A percentile compares a stretch with the other conserved stretches of the same genome.
Evolutionary conservation across 345 rosid genomes (phyloP).

Genomic region (Kernera saxatilis): DNA sequence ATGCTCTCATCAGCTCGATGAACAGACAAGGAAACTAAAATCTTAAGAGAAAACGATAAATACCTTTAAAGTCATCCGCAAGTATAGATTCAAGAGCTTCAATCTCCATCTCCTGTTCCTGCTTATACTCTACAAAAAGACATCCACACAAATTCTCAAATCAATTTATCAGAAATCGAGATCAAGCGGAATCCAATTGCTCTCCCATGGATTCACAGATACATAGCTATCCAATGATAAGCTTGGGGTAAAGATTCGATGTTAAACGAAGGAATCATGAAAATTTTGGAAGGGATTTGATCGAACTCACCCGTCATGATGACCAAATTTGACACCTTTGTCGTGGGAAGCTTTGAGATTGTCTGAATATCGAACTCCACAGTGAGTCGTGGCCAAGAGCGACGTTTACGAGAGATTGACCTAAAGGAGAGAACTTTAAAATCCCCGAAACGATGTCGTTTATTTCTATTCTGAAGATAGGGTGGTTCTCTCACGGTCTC

Average conservation of each 20-base stretch:
- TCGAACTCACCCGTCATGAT: conserved; percentile 31
- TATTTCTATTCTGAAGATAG: background rate
- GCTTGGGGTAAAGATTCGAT: background rate
- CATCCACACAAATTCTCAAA: background rate
- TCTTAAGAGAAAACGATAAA: background rate
- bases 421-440: conserved; percentile 23
- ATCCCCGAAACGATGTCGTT: conserved; percentile 11
- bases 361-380: conserved; percentile 13
- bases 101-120: conserved; percentile 97
- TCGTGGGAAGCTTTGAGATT: background rate
- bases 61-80: conserved; percentile 95
- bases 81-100: conserved; percentile 96
- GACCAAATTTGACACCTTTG: conserved; percentile 5
- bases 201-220: background rate
- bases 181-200: conserved; percentile 7
- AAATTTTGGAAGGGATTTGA: background rate
- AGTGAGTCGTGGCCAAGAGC: conserved; percentile 21
- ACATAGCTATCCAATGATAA: background rate
- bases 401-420: conserved; percentile 12
- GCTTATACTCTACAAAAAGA: conserved; percentile 49
- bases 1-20: conserved; percentile 13
- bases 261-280: background rate
- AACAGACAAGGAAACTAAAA: background rate
- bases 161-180: background rate
- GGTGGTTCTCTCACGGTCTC: background rate